Percentiles rank a stretch among this genome's conserved stretches.
These are phyloP conservation scores for Trifolium dubium DNA, from an alignment of 306 rosid species.

Conservation along the genomic window DNA sequence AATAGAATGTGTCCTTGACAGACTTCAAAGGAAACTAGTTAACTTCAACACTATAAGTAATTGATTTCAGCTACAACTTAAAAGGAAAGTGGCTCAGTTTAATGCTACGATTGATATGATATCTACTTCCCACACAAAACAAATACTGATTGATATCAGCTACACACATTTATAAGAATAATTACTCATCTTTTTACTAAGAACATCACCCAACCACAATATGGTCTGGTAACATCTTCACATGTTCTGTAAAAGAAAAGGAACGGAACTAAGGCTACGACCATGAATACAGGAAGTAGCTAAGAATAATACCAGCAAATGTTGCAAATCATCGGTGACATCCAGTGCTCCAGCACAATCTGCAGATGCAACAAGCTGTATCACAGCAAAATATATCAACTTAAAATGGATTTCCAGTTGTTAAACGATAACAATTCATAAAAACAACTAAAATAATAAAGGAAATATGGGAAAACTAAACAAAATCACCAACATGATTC, in stretches of 20 bases:
- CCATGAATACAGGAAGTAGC: slow-evolving; percentile 15
- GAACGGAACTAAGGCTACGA: background rate
- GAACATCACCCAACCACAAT: background rate
- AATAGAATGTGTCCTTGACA: slow-evolving; percentile 18
- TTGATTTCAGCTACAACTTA: slow-evolving; percentile 17
- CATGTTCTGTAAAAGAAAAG: background rate
- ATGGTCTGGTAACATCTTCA: background rate
- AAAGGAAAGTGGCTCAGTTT: slow-evolving; percentile 8
- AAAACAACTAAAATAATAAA: slow-evolving; percentile 6
- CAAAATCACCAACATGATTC: slow-evolving; percentile 1
- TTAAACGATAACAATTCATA: slow-evolving; percentile 29
- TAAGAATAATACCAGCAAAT: slow-evolving; percentile 68
- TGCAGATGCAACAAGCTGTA: slow-evolving; percentile 97
- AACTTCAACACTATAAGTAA: background rate
- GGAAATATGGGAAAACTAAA: slow-evolving; percentile 10
- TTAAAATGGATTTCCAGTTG: slow-evolving; percentile 39
- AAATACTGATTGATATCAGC: background rate
- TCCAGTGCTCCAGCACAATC: slow-evolving; percentile 99
- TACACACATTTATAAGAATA: slow-evolving; percentile 17
- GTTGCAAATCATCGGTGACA: slow-evolving; percentile 88
- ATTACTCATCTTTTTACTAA: background rate
- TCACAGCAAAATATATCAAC: slow-evolving; percentile 63
- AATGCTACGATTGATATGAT: background rate
- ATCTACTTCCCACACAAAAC: slow-evolving; percentile 14
- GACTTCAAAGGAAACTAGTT: slow-evolving; percentile 12